phyloP scores from a whole-genome alignment of 352 stramenopile genomes.

The Pythium rhizo-oryzae region DNA sequence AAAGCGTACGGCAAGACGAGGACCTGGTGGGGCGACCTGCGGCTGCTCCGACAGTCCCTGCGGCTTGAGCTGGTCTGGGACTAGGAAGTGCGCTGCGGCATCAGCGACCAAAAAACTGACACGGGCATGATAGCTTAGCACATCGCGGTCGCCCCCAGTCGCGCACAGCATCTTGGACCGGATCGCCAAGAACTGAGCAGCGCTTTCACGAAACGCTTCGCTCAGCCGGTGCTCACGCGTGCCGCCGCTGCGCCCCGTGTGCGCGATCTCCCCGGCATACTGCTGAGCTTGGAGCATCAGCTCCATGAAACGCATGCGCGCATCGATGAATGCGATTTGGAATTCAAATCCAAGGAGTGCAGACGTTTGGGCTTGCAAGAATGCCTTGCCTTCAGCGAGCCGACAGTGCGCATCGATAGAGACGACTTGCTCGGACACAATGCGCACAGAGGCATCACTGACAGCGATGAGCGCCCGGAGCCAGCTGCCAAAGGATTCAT shows the following conservation, averaged over 20 bases:
- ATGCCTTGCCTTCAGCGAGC: constrained; percentile 30
- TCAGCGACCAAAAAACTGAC: background rate
- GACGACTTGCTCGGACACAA: constrained; percentile 17
- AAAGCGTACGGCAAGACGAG: background rate
- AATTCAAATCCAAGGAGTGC: constrained; percentile 47
- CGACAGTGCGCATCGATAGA: background rate
- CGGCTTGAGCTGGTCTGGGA: background rate
- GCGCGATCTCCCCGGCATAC: constrained; percentile 46
- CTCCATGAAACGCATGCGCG: constrained; percentile 46
- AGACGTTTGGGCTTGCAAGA: constrained; percentile 41
- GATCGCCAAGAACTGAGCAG: constrained; percentile 1
- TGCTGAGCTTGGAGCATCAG: constrained; percentile 49
- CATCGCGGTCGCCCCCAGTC: background rate
- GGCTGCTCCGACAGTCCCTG: background rate
- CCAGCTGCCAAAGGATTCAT: constrained; percentile 56
- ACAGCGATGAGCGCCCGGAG: constrained; percentile 39
- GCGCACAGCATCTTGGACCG: constrained; percentile 10
- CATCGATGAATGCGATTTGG: constrained; percentile 40
- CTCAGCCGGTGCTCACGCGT: background rate
- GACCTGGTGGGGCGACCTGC: background rate
- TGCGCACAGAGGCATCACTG: constrained; percentile 35
- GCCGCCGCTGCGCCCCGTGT: constrained; percentile 20
- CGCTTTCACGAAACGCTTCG: background rate
- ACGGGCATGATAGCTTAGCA: background rate
- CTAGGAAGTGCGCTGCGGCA: background rate